Evolutionary conservation across 768 basidiomycete species (phyloP).

Genomic region (Clitopilus passeckerianus): DNA sequence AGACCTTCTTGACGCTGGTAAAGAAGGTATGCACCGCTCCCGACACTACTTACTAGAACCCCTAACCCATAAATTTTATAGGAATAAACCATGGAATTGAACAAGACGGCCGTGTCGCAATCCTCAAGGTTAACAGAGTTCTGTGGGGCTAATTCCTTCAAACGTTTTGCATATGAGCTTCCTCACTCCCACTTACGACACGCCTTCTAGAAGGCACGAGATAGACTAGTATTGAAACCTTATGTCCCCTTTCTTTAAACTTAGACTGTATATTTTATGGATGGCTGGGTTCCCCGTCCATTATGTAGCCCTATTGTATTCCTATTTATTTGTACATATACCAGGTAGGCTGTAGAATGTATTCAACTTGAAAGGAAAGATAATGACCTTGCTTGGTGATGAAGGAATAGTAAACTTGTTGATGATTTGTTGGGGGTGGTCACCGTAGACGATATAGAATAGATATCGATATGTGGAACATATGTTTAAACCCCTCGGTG

Average conservation of each 20-base stretch:
- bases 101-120: conserved; percentile 78
- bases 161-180: not conserved
- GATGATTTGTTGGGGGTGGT: no score
- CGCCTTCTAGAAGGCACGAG: not conserved
- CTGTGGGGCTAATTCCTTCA: not conserved
- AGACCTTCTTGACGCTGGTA: conserved; percentile 66
- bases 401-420: no score
- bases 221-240: not conserved
- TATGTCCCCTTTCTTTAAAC: not conserved
- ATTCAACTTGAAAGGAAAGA: not conserved
- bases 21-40: conserved; percentile 41
- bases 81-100: conserved; percentile 79
- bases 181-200: not conserved
- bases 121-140: conserved; percentile 52
- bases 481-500: no score
- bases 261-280: not conserved
- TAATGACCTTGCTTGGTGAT: no score
- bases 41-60: not conserved
- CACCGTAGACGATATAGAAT: no score
- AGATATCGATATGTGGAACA: no score
- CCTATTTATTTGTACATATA: conserved; percentile 1
- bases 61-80: conserved; percentile 17
- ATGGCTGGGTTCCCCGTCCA: not conserved
- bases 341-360: not conserved
- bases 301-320: not conserved